These are phyloP conservation scores for Stevia rebaudiana DNA, from an alignment of 140 eudicot genomes.

Conservation along the genomic window DNA sequence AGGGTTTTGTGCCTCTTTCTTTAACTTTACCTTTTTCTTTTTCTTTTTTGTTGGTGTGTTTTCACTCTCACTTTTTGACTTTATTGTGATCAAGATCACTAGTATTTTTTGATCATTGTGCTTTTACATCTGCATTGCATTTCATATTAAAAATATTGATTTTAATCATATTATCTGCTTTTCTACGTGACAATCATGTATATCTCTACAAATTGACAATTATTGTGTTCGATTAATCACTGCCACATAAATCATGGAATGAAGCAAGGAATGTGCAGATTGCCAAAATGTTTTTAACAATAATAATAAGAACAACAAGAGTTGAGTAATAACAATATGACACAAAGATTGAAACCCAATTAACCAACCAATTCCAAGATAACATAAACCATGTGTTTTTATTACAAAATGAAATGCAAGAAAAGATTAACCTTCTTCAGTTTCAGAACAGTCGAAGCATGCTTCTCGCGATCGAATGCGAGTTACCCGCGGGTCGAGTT, in stretches of 20 bases:
- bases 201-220: not conserved
- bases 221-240: conserved; percentile 3
- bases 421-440: conserved; percentile 29
- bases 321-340: not conserved
- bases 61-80: conserved; percentile 57
- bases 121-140: conserved; percentile 25
- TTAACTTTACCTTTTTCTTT: conserved; percentile 34
- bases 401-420: conserved; percentile 35
- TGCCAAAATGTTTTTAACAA: not conserved
- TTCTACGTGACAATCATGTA: not conserved
- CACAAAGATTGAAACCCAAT: not conserved
- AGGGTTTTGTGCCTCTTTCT: conserved; percentile 48
- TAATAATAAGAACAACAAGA: not conserved
- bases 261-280: conserved; percentile 8
- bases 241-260: not conserved
- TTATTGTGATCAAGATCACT: conserved; percentile 36
- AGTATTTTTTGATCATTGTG: conserved; percentile 34
- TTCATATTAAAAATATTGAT: not conserved
- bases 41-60: conserved; percentile 42
- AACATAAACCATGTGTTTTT: conserved; percentile 16
- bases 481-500: conserved; percentile 15
- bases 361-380: conserved; percentile 27
- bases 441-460: conserved; percentile 65
- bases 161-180: not conserved
- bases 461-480: conserved; percentile 68